Base-by-base conservation (phyloP, 2,329 filamentous ascomycete species). In the Macroventuria anomochaeta region DNA sequence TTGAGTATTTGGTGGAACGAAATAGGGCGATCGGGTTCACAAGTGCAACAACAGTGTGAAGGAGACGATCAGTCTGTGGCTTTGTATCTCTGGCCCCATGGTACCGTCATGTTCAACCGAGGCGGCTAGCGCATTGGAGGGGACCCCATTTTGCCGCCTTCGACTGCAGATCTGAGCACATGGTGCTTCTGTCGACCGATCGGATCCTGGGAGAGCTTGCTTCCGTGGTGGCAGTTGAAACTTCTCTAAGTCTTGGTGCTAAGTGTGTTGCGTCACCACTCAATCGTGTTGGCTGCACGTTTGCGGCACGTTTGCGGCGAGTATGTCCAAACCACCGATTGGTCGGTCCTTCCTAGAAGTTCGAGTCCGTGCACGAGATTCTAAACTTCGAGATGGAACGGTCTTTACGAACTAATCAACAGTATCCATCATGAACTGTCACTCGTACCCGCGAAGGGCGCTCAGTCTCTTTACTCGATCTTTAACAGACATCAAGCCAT, bases 61-160 rank as follows among this genome's bases (percentile, higher is more conserved):
- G 21, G 15, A 33, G 18, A 40, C n/a, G 12, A 34, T 20, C 46
- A 28, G 15, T 23, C 10, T 28, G 15, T 17, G 17, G 23, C 4
- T 36, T 32, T 44, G 44, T 28, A 38, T 42, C 11, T 15, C 25
- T 25, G 13, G 6, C 13, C 23, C 29, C n/a, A 8, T 13, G 39
- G 32, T 39, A 57, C 58, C 62, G 57, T 69, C 67, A 72, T 67
- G 62, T 69, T 67, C 65, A 63, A 63, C 64, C 67, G 59, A 67
- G 68, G 62, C 61, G 63, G 40, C 55, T 63, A 59, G 55, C 42
- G 42, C 48, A 36, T 31, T 33, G 49, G 52, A 55, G 58, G 41
- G 41, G 49, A 41, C 40, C 55, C 53, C 55, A 53, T 59, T 43
- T 53, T 55, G 55, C 57, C 64, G 37, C 53, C 21, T 47, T 57